Evolutionary conservation across 1,284 basidiomycete genomes (phyloP).

Genomic region (Moesziomyces sp.): DNA sequence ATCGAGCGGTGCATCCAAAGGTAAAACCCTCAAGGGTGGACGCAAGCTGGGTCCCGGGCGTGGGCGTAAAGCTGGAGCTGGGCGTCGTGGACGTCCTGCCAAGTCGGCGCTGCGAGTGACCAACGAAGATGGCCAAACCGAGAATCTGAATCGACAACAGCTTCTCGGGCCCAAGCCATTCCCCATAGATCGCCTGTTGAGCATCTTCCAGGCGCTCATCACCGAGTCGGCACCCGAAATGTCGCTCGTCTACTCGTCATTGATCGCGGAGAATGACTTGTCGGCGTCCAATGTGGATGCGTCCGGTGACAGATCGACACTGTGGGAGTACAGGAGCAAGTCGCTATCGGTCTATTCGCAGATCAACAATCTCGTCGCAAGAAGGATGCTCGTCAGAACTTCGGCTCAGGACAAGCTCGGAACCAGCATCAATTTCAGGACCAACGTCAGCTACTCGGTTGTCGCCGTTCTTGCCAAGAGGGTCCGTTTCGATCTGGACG

Average conservation of each 20-base stretch:
- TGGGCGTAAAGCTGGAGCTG: slow-evolving; percentile 24
- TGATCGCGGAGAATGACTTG: slow-evolving; percentile 63
- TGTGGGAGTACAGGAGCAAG: slow-evolving; percentile 43
- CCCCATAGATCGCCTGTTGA: slow-evolving; percentile 82
- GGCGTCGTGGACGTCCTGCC: slow-evolving; percentile 30
- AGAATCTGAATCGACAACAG: slow-evolving; percentile 74
- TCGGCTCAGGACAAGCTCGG: slow-evolving; percentile 41
- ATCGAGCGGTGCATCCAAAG: slow-evolving; percentile 29
- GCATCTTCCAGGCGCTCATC: slow-evolving; percentile 82
- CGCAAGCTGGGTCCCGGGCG: slow-evolving; percentile 34
- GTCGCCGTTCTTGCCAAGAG: slow-evolving; percentile 34
- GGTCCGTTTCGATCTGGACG: slow-evolving; percentile 49
- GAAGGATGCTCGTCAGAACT: slow-evolving; percentile 44
- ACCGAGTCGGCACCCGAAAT: slow-evolving; percentile 79
- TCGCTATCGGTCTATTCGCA: slow-evolving; percentile 34
- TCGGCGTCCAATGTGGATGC: slow-evolving; percentile 23
- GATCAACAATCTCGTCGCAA: slow-evolving; percentile 46
- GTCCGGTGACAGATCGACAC: slow-evolving; percentile 37
- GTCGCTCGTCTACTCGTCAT: slow-evolving; percentile 59
- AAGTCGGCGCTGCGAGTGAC: slow-evolving; percentile 25
- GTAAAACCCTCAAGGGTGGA: slow-evolving; percentile 35
- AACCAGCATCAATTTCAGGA: slow-evolving; percentile 43
- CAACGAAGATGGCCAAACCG: slow-evolving; percentile 38
- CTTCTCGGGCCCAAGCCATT: slow-evolving; percentile 84
- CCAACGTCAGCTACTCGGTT: slow-evolving; percentile 43